These are phyloP conservation scores for Gossypium trilobum DNA, from an alignment of 441 rosid genomes.

Conservation along the genomic window DNA sequence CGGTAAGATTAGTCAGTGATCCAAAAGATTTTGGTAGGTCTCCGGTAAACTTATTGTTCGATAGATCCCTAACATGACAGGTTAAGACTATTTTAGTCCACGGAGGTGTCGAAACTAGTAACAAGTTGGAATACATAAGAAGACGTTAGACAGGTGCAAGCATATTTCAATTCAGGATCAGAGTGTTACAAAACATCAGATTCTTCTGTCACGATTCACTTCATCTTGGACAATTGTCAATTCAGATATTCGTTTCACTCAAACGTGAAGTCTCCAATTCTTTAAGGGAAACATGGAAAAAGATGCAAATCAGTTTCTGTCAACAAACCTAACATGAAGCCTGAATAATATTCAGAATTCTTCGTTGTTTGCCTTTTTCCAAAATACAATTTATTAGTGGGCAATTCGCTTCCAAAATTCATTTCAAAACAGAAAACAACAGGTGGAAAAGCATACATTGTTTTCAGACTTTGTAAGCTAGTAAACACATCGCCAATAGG, in stretches of 20 bases:
- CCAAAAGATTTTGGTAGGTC: slow-evolving; percentile 86
- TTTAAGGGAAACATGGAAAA: not conserved
- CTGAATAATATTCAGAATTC: slow-evolving; percentile 4
- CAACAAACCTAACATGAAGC: not conserved
- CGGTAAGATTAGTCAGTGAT: slow-evolving; percentile 57
- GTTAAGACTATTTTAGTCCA: slow-evolving; percentile 7
- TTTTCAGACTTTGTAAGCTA: slow-evolving; percentile 55
- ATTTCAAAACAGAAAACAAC: slow-evolving; percentile 9
- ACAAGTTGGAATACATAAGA: not conserved
- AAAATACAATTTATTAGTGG: not conserved
- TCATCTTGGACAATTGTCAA: slow-evolving; percentile 5
- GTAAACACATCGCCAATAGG: slow-evolving; percentile 79
- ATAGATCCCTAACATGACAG: slow-evolving; percentile 62
- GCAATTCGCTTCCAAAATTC: not conserved
- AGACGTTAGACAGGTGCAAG: not conserved
- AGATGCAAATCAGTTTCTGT: not conserved
- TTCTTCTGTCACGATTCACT: not conserved
- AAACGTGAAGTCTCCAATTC: not conserved
- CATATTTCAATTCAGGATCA: not conserved
- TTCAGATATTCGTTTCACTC: not conserved
- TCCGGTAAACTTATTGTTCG: slow-evolving; percentile 69
- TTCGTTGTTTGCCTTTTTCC: not conserved
- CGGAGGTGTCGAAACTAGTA: not conserved
- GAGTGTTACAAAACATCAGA: not conserved
- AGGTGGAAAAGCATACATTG: slow-evolving; percentile 45